Percentiles rank a stretch among this genome's conserved stretches.
These are phyloP conservation scores for Ehretia macrophylla DNA, from an alignment of 257 asterid species.

Conservation along the genomic window DNA sequence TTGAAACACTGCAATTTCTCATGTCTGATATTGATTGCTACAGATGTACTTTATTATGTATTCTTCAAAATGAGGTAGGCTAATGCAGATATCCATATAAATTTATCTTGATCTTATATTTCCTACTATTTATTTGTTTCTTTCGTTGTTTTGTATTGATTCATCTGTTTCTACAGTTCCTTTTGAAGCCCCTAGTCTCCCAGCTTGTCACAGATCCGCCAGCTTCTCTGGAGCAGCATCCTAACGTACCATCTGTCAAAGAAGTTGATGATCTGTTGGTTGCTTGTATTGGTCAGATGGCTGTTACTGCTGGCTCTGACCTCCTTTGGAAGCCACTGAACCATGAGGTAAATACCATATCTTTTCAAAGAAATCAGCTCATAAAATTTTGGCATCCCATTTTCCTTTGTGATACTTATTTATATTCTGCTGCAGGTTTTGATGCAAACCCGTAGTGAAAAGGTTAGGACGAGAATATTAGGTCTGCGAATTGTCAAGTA, in stretches of 20 bases:
- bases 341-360: slow-evolving; percentile 62
- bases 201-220: slow-evolving; percentile 80
- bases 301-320: slow-evolving; percentile 86
- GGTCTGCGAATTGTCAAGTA: slow-evolving; percentile 65
- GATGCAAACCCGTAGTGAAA: slow-evolving; percentile 92
- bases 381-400: too few species aligned
- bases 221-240: slow-evolving; percentile 35
- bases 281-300: slow-evolving; percentile 82
- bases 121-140: neutral
- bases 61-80: too few species aligned
- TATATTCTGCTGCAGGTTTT: slow-evolving; percentile 48
- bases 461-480: slow-evolving; percentile 63
- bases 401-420: neutral
- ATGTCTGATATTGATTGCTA: too few species aligned
- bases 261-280: slow-evolving; percentile 76
- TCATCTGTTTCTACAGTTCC: slow-evolving; percentile 48
- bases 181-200: slow-evolving; percentile 74
- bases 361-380: neutral
- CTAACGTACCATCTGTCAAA: slow-evolving; percentile 51
- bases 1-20: too few species aligned
- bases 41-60: too few species aligned
- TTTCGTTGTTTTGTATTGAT: neutral
- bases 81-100: too few species aligned
- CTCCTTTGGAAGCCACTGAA: slow-evolving; percentile 92
- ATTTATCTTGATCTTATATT: too few species aligned